Percentiles rank a stretch among this genome's conserved stretches.
Evolutionary conservation across 2,329 filamentous ascomycete species (phyloP).

Genomic region (Calonectria honghensis): DNA sequence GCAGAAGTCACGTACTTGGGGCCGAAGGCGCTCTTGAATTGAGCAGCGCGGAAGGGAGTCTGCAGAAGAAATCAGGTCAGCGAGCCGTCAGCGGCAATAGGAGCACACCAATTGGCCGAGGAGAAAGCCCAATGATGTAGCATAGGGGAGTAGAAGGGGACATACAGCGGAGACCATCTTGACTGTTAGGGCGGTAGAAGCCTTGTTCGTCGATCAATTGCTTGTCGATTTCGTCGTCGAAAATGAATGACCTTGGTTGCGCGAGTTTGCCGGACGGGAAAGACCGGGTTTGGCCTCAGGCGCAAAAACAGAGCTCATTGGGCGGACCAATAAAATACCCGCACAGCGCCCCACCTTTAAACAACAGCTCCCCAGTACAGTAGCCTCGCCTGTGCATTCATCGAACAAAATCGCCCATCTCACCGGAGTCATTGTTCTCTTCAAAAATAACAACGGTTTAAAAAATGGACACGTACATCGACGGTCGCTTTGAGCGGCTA

Average conservation of each 20-base stretch:
- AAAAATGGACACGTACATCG: constrained; percentile 77
- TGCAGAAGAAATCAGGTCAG: constrained; percentile 60
- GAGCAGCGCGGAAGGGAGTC: constrained; percentile 67
- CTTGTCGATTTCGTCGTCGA: constrained; percentile 57
- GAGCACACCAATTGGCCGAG: constrained; percentile 38
- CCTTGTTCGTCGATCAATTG: constrained; percentile 61
- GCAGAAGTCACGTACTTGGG: constrained; percentile 73
- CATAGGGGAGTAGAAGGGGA: constrained; percentile 22
- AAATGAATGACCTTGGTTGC: constrained; percentile 54
- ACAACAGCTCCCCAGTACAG: constrained; percentile 46
- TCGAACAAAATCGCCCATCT: constrained; percentile 13
- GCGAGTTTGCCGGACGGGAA: constrained; percentile 61
- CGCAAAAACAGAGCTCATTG: constrained; percentile 44
- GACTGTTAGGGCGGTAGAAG: constrained; percentile 57
- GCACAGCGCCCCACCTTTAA: constrained; percentile 40
- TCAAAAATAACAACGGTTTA: neutral
- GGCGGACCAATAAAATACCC: constrained; percentile 40
- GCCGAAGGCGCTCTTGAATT: constrained; percentile 78
- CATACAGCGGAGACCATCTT: constrained; percentile 66
- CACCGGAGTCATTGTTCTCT: neutral
- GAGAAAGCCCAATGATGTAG: neutral
- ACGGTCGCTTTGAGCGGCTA: constrained; percentile 78
- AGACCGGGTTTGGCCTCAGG: constrained; percentile 61
- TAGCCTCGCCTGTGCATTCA: constrained; percentile 42
- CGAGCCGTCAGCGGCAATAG: constrained; percentile 1